A percentile compares a stretch with the other conserved stretches of the same genome.
Evolutionary conservation across 2,329 filamentous ascomycete species (phyloP).

Genomic region (Colletotrichum neosansevieriae): DNA sequence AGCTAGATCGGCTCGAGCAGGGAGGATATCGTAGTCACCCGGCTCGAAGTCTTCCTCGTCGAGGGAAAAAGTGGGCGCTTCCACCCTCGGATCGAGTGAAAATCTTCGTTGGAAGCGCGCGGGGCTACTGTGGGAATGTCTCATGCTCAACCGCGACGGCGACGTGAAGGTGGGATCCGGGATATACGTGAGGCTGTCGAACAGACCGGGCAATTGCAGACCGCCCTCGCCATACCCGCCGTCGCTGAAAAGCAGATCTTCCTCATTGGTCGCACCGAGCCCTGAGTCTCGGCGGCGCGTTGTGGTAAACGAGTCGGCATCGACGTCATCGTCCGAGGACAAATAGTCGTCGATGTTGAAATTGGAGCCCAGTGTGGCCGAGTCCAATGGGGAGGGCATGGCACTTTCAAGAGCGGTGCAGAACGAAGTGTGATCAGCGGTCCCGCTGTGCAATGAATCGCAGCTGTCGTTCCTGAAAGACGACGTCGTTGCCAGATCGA

Average conservation of each 20-base stretch:
- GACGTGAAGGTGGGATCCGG: slow-evolving; percentile 20
- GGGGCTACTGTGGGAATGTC: slow-evolving; percentile 16
- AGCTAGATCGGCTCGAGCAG: slow-evolving; percentile 28
- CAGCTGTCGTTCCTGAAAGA: slow-evolving; percentile 35
- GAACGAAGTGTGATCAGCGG: slow-evolving; percentile 37
- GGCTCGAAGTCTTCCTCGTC: slow-evolving; percentile 24
- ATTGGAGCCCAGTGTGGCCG: slow-evolving; percentile 3
- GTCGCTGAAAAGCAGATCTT: slow-evolving; percentile 53
- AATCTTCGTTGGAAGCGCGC: neutral
- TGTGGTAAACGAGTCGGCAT: slow-evolving; percentile 51
- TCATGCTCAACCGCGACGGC: slow-evolving; percentile 3
- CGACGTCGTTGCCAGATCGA: slow-evolving; percentile 51
- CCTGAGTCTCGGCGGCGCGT: slow-evolving; percentile 9
- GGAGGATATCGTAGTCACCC: slow-evolving; percentile 8
- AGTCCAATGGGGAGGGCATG: slow-evolving; percentile 13
- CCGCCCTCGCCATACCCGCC: slow-evolving; percentile 50
- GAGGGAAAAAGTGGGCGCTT: slow-evolving; percentile 5
- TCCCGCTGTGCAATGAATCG: slow-evolving; percentile 36
- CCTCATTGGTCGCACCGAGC: slow-evolving; percentile 48
- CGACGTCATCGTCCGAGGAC: slow-evolving; percentile 53
- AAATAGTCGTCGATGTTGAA: slow-evolving; percentile 56
- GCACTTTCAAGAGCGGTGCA: slow-evolving; percentile 36
- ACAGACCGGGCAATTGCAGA: slow-evolving; percentile 51
- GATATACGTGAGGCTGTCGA: slow-evolving; percentile 41
- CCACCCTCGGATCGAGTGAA: slow-evolving; percentile 15